phyloP scores from a whole-genome alignment of 2,329 filamentous ascomycete species.

The Monosporascus sp. region DNA sequence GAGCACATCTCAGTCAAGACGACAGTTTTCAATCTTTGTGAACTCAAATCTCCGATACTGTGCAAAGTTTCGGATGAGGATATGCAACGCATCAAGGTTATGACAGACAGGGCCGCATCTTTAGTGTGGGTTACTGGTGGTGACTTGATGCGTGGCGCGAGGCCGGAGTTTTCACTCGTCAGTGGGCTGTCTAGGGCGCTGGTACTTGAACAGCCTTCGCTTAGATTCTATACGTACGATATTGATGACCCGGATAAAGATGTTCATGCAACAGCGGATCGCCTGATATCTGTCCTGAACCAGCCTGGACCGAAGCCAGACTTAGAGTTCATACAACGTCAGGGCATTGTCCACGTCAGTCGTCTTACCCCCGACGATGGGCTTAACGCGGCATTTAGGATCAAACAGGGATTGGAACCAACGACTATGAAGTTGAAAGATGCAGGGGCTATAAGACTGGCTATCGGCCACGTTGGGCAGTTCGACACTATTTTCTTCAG shows the following conservation, averaged over 20 bases:
- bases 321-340: slow-evolving; percentile 5
- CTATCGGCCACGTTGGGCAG: slow-evolving; percentile 3
- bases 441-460: slow-evolving; percentile 1
- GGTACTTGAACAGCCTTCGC: slow-evolving; percentile 12
- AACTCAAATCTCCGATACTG: slow-evolving; percentile 6
- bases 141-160: not conserved
- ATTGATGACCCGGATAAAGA: slow-evolving; percentile 3
- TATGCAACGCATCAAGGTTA: slow-evolving; percentile 8
- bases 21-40: slow-evolving; percentile 7
- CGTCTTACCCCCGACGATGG: slow-evolving; percentile 8
- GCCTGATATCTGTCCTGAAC: slow-evolving; percentile 3
- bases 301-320: slow-evolving; percentile 2
- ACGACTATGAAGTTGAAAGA: not conserved
- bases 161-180: slow-evolving; percentile 5
- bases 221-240: slow-evolving; percentile 11
- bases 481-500: slow-evolving; percentile 9
- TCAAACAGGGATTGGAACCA: slow-evolving; percentile 1
- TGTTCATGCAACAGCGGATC: not conserved
- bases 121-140: slow-evolving; percentile 11
- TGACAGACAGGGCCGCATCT: slow-evolving; percentile 6
- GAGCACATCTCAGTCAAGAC: slow-evolving; percentile 1
- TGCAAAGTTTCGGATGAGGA: slow-evolving; percentile 4
- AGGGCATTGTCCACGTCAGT: slow-evolving; percentile 7
- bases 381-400: slow-evolving; percentile 4
- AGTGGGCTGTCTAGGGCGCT: slow-evolving; percentile 9